Evolutionary conservation across 2,329 filamentous ascomycete species (phyloP), one percentile per base, ranked within the genome.

Genomic region (Hypoxylon sp.): DNA sequence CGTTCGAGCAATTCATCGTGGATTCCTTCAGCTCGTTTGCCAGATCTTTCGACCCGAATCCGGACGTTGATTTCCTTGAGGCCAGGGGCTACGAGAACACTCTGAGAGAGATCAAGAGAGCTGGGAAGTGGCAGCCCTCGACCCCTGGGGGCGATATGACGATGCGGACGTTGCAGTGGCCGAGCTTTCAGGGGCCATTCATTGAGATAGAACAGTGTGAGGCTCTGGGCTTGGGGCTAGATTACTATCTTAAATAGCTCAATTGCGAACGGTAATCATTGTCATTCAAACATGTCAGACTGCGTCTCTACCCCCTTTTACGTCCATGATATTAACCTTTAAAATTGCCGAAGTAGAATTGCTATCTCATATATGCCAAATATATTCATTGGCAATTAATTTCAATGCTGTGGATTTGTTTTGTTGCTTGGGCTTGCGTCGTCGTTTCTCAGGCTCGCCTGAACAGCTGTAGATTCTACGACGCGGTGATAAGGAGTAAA

Each of bases 21-120:
- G 87, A 89, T 72, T 73, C 84, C 9, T 88, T 87, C 72, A 81
- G 81, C 1, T 77, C 82, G 1, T 90, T 89, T 70, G 82, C 84
- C 1, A 80, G 83, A 66, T 81, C 77, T 0, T 82, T 82, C 8
- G 77, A 87, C 57, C 87, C 87, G 1, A 88, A 88, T 71, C 83
- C 84, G 0, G 80, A 83, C 13, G 26, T 68, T 5, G 78, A 73
- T 5, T 87, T 83, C 64, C 72, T 88, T 29, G 65, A 72, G 46
- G 82, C 81, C 0, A 81, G 86, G 48, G 78, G 76, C 72, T 84
- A 74, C 79, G 79, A 29, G 6, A 73, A 56, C 9, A 80, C 78
- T 13, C 63, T 74, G 17, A 24, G n/a, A 13, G 69, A 75, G 52
- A 42, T 76, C 1, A 37, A 71, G n/a, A 2, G 63, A 50, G 51